Evolutionary conservation across 2,329 filamentous ascomycete genomes (phyloP), one percentile per base, ranked within the genome.

Genomic region (Colletotrichum lini): DNA sequence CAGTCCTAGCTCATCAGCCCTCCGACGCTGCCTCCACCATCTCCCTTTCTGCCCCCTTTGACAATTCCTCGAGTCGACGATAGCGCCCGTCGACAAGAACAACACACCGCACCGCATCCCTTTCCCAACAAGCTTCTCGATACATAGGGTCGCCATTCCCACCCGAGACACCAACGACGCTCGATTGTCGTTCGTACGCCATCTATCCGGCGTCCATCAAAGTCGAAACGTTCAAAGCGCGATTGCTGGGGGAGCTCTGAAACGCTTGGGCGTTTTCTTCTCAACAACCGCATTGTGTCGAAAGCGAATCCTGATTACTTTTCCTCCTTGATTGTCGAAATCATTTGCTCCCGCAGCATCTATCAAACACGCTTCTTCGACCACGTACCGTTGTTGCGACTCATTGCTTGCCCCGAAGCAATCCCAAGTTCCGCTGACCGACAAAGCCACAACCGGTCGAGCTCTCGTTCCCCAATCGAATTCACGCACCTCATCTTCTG

Each of bases 231-330:
- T 58, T 49, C 69, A 69, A 58, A 68, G 58, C 58, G 45, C 57
- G 44, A 69, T 68, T 64, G 65, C 65, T 56, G 58, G 69, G 64
- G 69, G 38, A 64, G 65, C 69, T 72, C 69, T 65, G 65, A 53
- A 59, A 64, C 69, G 69, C 69, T 68, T 67, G 58, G 65, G 69
- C 63, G 47, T 42, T 26, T 58, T 35, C 57, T 47, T 59, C 45
- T 38, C 45, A 44, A 58, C 60, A 38, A 12, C 12, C 38, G 26
- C 65, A 49, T 26, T n/a, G 15, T 45, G 53, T 44, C 58, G 45
- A 58, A n/a, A 49, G n/a, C 44, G 26, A 50, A 68, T 54, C 65
- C 53, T 66, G 58, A 59, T 59, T 30, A 53, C 38, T 13, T 59
- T 30, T 58, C 44, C 13, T 18, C 10, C 12, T 58, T 44, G 30